Evolutionary conservation across 192 early-diverging fungal genomes (phyloP).

Genomic region (Coemansia biformis): DNA sequence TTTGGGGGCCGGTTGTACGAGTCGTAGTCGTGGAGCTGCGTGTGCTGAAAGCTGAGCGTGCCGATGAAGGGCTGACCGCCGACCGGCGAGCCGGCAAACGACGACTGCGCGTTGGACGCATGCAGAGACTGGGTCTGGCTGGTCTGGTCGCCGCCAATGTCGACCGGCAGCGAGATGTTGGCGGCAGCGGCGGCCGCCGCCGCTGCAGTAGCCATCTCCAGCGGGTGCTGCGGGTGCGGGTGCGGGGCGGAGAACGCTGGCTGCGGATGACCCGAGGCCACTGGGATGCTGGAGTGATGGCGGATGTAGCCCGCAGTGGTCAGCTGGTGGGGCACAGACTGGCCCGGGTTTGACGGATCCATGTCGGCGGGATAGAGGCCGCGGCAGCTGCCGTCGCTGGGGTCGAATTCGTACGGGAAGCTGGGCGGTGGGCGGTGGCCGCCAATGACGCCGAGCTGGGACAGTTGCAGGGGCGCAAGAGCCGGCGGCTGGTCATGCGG

Average conservation of each 20-base stretch:
- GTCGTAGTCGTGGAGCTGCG: conserved; percentile 49
- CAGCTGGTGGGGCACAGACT: conserved; percentile 35
- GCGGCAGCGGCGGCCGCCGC: no score
- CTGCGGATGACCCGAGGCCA: conserved; percentile 18
- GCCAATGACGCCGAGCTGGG: conserved; percentile 36
- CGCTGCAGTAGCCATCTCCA: conserved; percentile 30
- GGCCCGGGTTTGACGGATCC: conserved; percentile 21
- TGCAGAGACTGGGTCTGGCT: conserved; percentile 21
- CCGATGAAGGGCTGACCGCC: conserved; percentile 40
- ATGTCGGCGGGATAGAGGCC: conserved; percentile 37
- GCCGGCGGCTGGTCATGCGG: conserved; percentile 39
- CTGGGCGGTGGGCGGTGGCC: conserved; percentile 27
- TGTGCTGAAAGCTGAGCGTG: conserved; percentile 36
- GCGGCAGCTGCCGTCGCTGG: conserved; percentile 39
- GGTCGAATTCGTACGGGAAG: conserved; percentile 47
- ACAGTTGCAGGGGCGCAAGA: conserved; percentile 42
- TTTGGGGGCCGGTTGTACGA: conserved; percentile 36
- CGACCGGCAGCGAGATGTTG: conserved; percentile 32
- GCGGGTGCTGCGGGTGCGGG: conserved; percentile 23
- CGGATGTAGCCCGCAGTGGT: conserved; percentile 32
- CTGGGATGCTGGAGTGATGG: conserved; percentile 30
- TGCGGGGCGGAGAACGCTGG: conserved; percentile 3
- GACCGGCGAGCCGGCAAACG: conserved; percentile 37
- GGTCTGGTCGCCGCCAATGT: conserved; percentile 27
- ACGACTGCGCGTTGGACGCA: conserved; percentile 21